These are phyloP conservation scores for Fraxinus velutina DNA, from an alignment of 305 asterid species.

Conservation along the genomic window DNA sequence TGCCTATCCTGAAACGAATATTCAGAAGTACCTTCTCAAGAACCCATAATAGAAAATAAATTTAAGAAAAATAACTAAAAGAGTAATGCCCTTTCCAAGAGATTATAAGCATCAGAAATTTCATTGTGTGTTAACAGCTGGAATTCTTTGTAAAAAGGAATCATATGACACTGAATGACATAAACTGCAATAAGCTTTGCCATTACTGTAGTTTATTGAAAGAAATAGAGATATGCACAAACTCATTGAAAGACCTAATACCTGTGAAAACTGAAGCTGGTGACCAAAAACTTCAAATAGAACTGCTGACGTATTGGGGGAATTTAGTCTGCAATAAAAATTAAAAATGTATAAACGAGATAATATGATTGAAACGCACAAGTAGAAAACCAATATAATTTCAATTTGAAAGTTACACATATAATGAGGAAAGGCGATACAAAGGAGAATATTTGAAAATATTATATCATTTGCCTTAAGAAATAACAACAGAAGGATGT, in stretches of 20 bases:
- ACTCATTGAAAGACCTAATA: constrained; percentile 23
- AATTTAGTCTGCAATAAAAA: constrained; percentile 52
- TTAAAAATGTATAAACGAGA: background rate
- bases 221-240: constrained; percentile 15
- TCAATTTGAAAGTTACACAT: background rate
- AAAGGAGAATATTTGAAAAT: background rate
- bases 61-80: background rate
- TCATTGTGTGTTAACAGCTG: background rate
- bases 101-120: background rate
- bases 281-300: constrained; percentile 70
- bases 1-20: background rate
- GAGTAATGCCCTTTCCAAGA: background rate
- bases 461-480: background rate
- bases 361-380: background rate
- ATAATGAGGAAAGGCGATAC: background rate
- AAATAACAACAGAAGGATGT: background rate
- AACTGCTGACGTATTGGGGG: constrained; percentile 78
- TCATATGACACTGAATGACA: background rate
- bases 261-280: constrained; percentile 92
- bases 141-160: background rate
- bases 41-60: background rate
- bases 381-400: background rate
- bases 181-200: constrained; percentile 8
- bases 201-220: background rate
- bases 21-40: background rate